A percentile compares a stretch with the other conserved stretches of the same genome.
Evolutionary conservation across 2,329 filamentous ascomycete genomes (phyloP).

Genomic region (Sphaerulina musiva): DNA sequence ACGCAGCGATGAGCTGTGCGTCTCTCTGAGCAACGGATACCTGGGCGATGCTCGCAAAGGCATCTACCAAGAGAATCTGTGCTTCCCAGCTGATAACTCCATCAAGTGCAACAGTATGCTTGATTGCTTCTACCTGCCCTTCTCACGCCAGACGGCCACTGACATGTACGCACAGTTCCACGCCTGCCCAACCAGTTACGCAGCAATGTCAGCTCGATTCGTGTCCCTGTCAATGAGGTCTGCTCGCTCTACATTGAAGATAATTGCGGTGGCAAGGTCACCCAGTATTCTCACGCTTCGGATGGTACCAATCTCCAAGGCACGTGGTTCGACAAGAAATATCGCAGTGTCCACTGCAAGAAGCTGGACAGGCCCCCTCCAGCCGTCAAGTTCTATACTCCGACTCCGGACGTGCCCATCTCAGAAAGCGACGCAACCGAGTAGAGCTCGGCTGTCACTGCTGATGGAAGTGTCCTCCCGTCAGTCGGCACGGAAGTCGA

Average conservation of each 20-base stretch:
- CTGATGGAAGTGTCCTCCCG: neutral
- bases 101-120: slow-evolving; percentile 8
- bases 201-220: slow-evolving; percentile 8
- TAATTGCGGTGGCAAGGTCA: slow-evolving; percentile 1
- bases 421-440: neutral
- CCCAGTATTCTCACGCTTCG: too few species aligned
- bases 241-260: slow-evolving; percentile 12
- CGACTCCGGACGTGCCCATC: too few species aligned
- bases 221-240: neutral
- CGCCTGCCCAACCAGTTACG: slow-evolving; percentile 8
- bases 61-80: slow-evolving; percentile 10
- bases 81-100: slow-evolving; percentile 1
- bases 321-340: slow-evolving; percentile 5
- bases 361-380: neutral
- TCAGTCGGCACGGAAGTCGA: neutral
- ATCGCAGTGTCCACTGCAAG: slow-evolving; percentile 12
- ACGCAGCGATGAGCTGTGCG: slow-evolving; percentile 6
- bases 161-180: neutral
- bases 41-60: neutral
- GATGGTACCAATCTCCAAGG: neutral
- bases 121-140: neutral
- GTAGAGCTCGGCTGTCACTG: neutral
- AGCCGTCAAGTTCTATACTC: neutral
- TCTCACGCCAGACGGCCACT: neutral
- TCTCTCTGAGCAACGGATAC: slow-evolving; percentile 11